Evolutionary conservation across 148 eudicot species (phyloP), one percentile per base, ranked within the genome.

Genomic region (Arbutus unedo): DNA sequence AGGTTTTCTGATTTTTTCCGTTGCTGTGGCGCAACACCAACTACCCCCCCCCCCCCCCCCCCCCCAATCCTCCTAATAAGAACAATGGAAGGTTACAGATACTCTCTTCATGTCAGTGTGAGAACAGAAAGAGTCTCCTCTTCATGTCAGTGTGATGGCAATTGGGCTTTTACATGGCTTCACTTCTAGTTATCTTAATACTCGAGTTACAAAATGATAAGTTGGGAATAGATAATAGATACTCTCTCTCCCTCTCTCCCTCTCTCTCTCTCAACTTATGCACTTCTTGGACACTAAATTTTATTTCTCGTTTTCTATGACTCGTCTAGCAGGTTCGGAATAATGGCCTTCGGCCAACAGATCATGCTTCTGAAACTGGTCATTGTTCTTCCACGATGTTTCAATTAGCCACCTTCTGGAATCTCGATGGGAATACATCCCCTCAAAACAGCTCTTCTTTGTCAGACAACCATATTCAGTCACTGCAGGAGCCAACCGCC

Each of bases 341-440:
- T 21, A 79, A 62, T 11, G 71, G 75, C n/a, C 79, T 82, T 74
- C 77, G 79, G 64, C 85, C 86, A 67, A 54, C 75, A 41, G 83
- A 84, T 38, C 87, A 68, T 53, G 77, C 55, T 78, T 84, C 81
- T 74, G 54, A 82, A 76, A 4, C 54, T 14, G 43, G 71, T 16
- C 78, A 77, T 2, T 41, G 54, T 14, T 79, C 88, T 53, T 66
- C 83, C 53, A 56, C 76, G 16, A 79, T 88, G 85, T 81, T 86
- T 59, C 88, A 81, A 15, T 81, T 84, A 31, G 87, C 88, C 49
- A 86, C 88, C 41, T 71, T 86, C 45, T 81, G 90, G 51, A 84
- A 78, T 21, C 84, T 85, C n/a, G 6, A 54, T 60, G 4, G 16
- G 14, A 23, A 25, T 9, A 23, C 78, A 80, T 56, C 44, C 67